Conservation (phyloP, 192 early-diverging fungal species). For the Coemansia sp. region DNA sequence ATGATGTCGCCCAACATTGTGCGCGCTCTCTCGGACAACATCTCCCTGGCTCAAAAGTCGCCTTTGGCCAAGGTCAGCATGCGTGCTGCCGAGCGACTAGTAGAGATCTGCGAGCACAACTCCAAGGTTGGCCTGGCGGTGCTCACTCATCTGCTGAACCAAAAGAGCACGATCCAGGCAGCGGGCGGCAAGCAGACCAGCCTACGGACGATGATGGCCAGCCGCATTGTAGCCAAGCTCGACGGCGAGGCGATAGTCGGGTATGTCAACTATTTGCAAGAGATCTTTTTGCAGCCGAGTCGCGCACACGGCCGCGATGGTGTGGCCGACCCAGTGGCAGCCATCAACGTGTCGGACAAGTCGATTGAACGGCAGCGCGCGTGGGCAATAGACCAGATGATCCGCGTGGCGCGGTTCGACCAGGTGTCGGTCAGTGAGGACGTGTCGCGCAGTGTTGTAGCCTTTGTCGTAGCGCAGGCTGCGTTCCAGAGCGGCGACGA, state of each 20-base stretch:
- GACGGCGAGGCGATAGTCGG: conserved; percentile 65
- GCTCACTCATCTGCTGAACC: conserved; percentile 78
- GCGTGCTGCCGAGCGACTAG: conserved; percentile 39
- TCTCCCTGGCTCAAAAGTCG: conserved; percentile 66
- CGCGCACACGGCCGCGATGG: conserved; percentile 18
- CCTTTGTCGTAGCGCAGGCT: conserved; percentile 71
- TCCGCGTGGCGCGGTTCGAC: conserved; percentile 68
- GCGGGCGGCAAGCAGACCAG: conserved; percentile 69
- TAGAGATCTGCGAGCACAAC: conserved; percentile 63
- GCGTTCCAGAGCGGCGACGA: conserved; percentile 61
- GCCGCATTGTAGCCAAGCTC: conserved; percentile 71
- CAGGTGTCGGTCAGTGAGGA: conserved; percentile 74
- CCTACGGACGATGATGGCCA: conserved; percentile 72
- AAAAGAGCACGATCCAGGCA: conserved; percentile 58
- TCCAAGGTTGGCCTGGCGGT: conserved; percentile 73
- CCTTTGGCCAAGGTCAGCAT: conserved; percentile 78
- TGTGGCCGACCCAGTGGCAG: conserved; percentile 41
- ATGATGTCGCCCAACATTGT: conserved; percentile 76
- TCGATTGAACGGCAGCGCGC: conserved; percentile 60
- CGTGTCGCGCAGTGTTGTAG: conserved; percentile 67
- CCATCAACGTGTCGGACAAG: conserved; percentile 25
- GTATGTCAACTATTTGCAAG: conserved; percentile 74
- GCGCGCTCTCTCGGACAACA: conserved; percentile 83
- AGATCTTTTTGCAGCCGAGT: conserved; percentile 63
- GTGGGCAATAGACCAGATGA: conserved; percentile 86